A percentile compares a stretch with the other conserved stretches of the same genome.
phyloP scores from a whole-genome alignment of 2,329 filamentous ascomycete genomes.

The Ophiostoma triangulosporum region DNA sequence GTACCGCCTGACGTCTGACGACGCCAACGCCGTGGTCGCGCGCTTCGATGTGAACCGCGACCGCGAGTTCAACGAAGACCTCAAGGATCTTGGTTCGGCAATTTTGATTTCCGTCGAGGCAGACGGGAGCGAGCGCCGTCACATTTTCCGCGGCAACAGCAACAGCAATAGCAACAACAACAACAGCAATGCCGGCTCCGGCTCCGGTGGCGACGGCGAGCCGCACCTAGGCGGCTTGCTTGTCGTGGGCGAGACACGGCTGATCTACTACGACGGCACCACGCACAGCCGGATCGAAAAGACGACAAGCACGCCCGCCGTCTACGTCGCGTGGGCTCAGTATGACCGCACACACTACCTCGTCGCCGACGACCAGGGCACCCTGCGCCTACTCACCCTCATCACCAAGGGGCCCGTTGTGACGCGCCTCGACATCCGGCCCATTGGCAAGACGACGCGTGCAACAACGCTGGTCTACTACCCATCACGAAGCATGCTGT shows the following conservation, averaged over 20 bases:
- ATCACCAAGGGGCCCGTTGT: slow-evolving; percentile 53
- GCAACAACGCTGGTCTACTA: slow-evolving; percentile 71
- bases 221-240: slow-evolving; percentile 57
- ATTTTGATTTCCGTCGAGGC: slow-evolving; percentile 50
- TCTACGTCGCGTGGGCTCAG: slow-evolving; percentile 85
- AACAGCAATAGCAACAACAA: not conserved
- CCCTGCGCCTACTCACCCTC: slow-evolving; percentile 72
- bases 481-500: slow-evolving; percentile 57
- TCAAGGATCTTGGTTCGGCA: slow-evolving; percentile 41
- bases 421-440: slow-evolving; percentile 54
- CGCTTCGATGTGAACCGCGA: slow-evolving; percentile 42
- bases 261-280: slow-evolving; percentile 75
- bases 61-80: slow-evolving; percentile 38
- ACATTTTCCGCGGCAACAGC: slow-evolving; percentile 39
- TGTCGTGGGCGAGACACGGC: slow-evolving; percentile 64
- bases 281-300: slow-evolving; percentile 53
- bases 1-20: slow-evolving; percentile 45
- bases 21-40: slow-evolving; percentile 39
- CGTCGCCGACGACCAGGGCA: slow-evolving; percentile 85
- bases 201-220: slow-evolving; percentile 34
- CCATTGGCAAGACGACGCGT: slow-evolving; percentile 54
- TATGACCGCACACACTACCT: slow-evolving; percentile 72
- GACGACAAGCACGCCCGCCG: slow-evolving; percentile 56
- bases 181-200: slow-evolving; percentile 17
- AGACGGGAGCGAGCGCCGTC: slow-evolving; percentile 42